Percentiles rank a stretch among this genome's conserved stretches.
These are phyloP conservation scores for Lyophyllum decastes DNA, from an alignment of 768 basidiomycete species.

Conservation along the genomic window DNA sequence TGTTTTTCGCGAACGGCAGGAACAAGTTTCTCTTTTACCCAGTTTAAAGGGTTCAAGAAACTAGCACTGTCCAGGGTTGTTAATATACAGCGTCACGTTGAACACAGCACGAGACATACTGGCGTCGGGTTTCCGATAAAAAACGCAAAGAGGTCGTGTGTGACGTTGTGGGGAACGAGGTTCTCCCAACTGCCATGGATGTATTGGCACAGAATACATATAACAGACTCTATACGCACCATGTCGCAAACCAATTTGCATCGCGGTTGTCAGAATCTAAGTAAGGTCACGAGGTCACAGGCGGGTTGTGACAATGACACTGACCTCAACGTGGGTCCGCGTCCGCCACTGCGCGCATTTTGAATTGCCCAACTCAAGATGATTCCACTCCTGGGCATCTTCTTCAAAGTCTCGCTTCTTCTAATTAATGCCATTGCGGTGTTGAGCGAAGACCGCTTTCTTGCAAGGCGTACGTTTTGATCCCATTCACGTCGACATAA, in stretches of 20 bases:
- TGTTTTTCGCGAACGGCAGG: constrained; percentile 47
- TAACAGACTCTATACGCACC: constrained; percentile 23
- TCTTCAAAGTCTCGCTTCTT: constrained; percentile 85
- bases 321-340: constrained; percentile 9
- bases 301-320: constrained; percentile 7
- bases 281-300: constrained; percentile 15
- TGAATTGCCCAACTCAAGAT: constrained; percentile 14
- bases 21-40: constrained; percentile 62
- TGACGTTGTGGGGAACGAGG: constrained; percentile 2
- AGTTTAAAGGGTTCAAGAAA: constrained; percentile 58
- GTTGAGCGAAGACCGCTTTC: constrained; percentile 94
- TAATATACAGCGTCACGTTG: neutral
- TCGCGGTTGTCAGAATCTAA: constrained; percentile 8
- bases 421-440: constrained; percentile 95
- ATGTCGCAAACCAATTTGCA: constrained; percentile 23
- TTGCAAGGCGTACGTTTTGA: constrained; percentile 75
- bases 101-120: constrained; percentile 29
- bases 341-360: constrained; percentile 12
- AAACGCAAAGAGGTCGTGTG: constrained; percentile 23
- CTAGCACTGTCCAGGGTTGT: constrained; percentile 36
- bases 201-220: constrained; percentile 1
- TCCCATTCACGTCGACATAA: neutral
- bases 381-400: constrained; percentile 65
- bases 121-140: constrained; percentile 40
- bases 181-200: constrained; percentile 8